Evolutionary conservation across 139 green algal species (phyloP).

Genomic region (Medakamo hakoo): DNA sequence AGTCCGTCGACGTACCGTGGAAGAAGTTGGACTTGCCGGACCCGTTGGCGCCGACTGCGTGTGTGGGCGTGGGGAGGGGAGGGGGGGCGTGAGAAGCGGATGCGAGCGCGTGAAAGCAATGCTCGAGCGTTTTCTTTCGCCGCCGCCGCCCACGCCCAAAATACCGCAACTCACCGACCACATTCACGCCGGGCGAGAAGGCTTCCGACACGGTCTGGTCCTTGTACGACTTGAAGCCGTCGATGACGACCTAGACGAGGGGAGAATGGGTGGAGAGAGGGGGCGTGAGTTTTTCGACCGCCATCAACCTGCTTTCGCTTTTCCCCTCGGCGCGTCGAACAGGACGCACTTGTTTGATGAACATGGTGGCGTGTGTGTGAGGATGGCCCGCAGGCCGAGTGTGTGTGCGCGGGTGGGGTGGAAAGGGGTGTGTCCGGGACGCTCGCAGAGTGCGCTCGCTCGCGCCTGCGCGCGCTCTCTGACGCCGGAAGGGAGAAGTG

Average conservation of each 20-base stretch:
- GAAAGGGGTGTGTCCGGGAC: too few relatives aligned
- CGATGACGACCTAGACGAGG: slow-evolving; percentile 74
- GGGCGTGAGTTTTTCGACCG: background rate
- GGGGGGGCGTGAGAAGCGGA: background rate
- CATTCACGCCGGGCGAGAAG: slow-evolving; percentile 79
- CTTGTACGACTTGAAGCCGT: slow-evolving; percentile 98
- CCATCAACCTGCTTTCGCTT: background rate
- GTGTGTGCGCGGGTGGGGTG: too few relatives aligned
- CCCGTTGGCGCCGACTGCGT: slow-evolving; percentile 93
- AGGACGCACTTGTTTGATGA: background rate
- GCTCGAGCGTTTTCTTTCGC: background rate
- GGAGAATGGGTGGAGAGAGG: background rate
- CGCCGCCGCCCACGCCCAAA: background rate
- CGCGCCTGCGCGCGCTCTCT: too few relatives aligned
- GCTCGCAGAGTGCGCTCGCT: too few relatives aligned
- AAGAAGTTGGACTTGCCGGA: slow-evolving; percentile 99
- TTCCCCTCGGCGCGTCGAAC: background rate
- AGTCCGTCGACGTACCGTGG: slow-evolving; percentile 71
- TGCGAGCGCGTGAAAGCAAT: background rate
- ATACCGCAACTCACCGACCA: slow-evolving; percentile 49
- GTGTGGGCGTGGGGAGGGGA: background rate
- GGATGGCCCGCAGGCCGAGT: too few relatives aligned
- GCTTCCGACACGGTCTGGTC: slow-evolving; percentile 72
- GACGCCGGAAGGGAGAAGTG: too few relatives aligned
- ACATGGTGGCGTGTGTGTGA: background rate